Base-by-base conservation (phyloP, 1,284 basidiomycete species). In the Malassezia dermatis region DNA sequence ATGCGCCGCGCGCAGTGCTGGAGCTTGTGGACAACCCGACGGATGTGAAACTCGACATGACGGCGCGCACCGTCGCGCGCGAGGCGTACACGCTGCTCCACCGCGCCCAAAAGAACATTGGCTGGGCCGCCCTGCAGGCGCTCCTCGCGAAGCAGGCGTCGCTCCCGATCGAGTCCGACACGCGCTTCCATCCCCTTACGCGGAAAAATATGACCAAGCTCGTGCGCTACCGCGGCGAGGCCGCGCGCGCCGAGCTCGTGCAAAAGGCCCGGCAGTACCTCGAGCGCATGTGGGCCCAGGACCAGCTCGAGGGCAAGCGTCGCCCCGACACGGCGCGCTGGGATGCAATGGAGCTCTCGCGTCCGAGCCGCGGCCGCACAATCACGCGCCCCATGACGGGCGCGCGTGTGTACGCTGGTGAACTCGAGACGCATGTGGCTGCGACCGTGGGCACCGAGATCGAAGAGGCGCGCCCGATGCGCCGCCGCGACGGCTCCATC, bases 1-100 rank as follows among this genome's bases (percentile, higher is more conserved):
- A 94, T 72, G 94, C 94, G 27, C 89, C 89, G 1, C 81, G 85
- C 61, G 93, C 93, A 3, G 82, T 99, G 55, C 77, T 99, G 40
- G 88, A 94, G 76, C 80, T 99, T 6, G 93, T 98, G 28, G 94
- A 98, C 78, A 87, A 88, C 67, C 88, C 89, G 10, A 80, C 82
- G 58, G 94, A 99, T 76, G 77, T 98, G 40, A 84, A 84, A 21
- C 59, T 73, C 47, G 68, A 73, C 48, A 67, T 73, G 67, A 66
- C 65, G 1, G 71, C 71, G 11, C 61, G 69, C 1, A 60, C 67
- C 1, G 54, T 73, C 15, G 71, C 63, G 4, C 63, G 67, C 23
- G 66, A 70, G 51, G 41, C 54, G 15, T 42, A 52, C 24, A 34
- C 51, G 2, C 50, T 66, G 1, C 63, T 63, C 54, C 53, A 64